Evolutionary conservation across 768 basidiomycete genomes (phyloP).

Genomic region (Phaffia tasmanica): DNA sequence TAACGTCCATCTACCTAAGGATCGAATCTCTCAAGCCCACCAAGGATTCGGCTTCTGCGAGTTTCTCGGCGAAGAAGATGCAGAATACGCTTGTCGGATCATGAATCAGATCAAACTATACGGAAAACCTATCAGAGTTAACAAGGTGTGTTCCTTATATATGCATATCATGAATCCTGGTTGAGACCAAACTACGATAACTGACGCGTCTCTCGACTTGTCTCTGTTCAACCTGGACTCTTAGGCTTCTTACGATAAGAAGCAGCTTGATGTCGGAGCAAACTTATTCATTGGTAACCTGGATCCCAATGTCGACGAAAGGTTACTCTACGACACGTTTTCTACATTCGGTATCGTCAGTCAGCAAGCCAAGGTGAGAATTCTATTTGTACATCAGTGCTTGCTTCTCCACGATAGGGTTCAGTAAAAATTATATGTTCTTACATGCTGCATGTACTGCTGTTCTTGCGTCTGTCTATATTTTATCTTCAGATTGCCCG

Average conservation of each 20-base stretch:
- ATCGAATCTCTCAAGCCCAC: conserved; percentile 94
- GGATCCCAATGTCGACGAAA: conserved; percentile 90
- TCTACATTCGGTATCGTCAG: conserved; percentile 55
- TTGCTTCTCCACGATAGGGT: not conserved
- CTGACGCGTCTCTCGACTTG: not conserved
- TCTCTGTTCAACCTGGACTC: conserved; percentile 1
- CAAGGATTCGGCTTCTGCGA: conserved; percentile 99
- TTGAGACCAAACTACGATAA: no score
- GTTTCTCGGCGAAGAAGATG: conserved; percentile 96
- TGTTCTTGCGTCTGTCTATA: not conserved
- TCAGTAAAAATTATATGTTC: not conserved
- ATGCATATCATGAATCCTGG: not conserved
- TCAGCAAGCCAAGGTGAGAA: conserved; percentile 37
- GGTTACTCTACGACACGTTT: conserved; percentile 86
- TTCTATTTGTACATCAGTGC: not conserved
- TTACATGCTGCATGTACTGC: not conserved
- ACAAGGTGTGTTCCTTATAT: conserved; percentile 58
- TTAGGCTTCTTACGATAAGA: conserved; percentile 94
- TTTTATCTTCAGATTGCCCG: conserved; percentile 65
- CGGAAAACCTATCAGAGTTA: conserved; percentile 97
- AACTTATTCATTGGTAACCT: conserved; percentile 93
- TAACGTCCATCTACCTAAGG: conserved; percentile 96
- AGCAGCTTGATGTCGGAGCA: conserved; percentile 93
- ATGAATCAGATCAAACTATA: conserved; percentile 99
- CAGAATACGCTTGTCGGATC: conserved; percentile 99